These are phyloP conservation scores for Taxillus chinensis DNA, from an alignment of 164 flowering plant genomes.

Conservation along the genomic window DNA sequence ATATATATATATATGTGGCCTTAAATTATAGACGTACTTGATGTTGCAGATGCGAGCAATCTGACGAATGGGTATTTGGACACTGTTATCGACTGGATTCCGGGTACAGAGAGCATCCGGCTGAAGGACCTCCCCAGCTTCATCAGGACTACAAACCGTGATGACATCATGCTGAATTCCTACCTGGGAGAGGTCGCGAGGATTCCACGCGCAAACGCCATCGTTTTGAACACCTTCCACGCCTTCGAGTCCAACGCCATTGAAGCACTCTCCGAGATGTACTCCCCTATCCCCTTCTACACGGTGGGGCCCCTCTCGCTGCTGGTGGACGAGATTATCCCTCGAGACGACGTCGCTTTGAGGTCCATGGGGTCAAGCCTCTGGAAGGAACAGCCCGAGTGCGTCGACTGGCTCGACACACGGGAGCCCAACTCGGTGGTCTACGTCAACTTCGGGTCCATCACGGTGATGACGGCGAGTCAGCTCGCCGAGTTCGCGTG, in stretches of 20 bases:
- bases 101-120: background rate
- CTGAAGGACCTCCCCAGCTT: background rate
- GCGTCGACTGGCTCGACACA: constrained; percentile 28
- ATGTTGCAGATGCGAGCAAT: background rate
- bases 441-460: constrained; percentile 35
- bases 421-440: constrained; percentile 20
- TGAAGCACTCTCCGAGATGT: background rate
- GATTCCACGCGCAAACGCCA: background rate
- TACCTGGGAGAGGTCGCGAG: background rate
- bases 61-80: background rate
- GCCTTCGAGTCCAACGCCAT: background rate
- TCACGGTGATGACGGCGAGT: constrained; percentile 17
- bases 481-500: constrained; percentile 32
- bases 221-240: background rate
- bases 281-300: background rate
- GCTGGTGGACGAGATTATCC: background rate
- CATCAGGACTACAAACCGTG: background rate
- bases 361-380: constrained; percentile 11
- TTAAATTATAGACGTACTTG: too few species aligned
- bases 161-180: background rate
- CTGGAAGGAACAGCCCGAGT: constrained; percentile 28
- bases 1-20: too few species aligned
- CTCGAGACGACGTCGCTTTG: background rate
- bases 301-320: constrained; percentile 25
- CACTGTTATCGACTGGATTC: background rate